These are phyloP conservation scores for Lentinula lateritia DNA, from an alignment of 768 basidiomycete species.

Conservation along the genomic window DNA sequence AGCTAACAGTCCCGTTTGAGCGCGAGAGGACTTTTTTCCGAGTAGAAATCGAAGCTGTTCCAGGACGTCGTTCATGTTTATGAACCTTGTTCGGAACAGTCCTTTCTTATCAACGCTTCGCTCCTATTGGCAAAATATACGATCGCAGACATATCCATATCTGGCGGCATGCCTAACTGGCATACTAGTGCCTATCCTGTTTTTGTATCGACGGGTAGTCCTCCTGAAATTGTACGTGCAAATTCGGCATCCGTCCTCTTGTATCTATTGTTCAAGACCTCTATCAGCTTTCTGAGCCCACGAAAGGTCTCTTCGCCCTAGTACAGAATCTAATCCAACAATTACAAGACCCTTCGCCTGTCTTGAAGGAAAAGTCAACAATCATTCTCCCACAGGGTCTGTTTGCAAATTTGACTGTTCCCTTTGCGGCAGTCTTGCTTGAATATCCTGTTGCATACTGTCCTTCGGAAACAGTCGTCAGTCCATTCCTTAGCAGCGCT, in stretches of 20 bases:
- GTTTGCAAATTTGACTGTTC: slow-evolving; percentile 24
- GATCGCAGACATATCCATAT: neutral
- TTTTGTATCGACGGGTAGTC: neutral
- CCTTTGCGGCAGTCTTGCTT: slow-evolving; percentile 54
- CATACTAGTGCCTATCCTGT: neutral
- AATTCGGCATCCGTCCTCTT: neutral
- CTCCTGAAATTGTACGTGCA: neutral
- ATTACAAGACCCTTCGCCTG: neutral
- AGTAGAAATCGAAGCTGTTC: slow-evolving; percentile 26
- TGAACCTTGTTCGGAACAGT: slow-evolving; percentile 42
- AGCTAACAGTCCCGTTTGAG: neutral
- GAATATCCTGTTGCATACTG: slow-evolving; percentile 55
- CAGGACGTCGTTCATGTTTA: slow-evolving; percentile 36
- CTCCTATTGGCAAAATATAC: neutral
- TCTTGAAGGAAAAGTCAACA: neutral
- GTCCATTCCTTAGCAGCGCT: slow-evolving; percentile 38
- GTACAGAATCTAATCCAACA: neutral
- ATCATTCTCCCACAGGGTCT: slow-evolving; percentile 6
- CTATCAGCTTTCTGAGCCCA: neutral
- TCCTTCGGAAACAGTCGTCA: slow-evolving; percentile 28
- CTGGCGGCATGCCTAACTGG: neutral
- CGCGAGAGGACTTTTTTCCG: neutral
- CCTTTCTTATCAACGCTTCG: slow-evolving; percentile 46
- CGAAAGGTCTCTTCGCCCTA: neutral
- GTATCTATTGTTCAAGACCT: neutral